phyloP scores from a whole-genome alignment of 441 rosid species.

The Bruguiera hainesii region DNA sequence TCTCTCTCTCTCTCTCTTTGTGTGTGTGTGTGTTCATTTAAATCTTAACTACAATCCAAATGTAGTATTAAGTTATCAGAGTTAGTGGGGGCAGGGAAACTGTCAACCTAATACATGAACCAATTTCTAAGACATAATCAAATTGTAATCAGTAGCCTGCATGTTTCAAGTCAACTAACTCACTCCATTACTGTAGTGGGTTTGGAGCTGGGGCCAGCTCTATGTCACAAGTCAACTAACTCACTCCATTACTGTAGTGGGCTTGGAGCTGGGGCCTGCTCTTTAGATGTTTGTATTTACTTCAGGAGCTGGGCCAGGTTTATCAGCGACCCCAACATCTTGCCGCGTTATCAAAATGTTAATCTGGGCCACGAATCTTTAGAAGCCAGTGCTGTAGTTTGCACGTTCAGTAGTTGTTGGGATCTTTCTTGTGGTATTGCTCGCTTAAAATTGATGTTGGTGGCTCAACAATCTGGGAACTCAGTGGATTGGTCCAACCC shows the following conservation, averaged over 20 bases:
- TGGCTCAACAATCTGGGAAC: too few species aligned
- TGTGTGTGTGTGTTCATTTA: neutral
- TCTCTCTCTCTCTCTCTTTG: too few species aligned
- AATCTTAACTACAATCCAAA: neutral
- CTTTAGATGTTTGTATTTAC: neutral
- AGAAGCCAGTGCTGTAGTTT: too few species aligned
- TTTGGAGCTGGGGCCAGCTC: too few species aligned
- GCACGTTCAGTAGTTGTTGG: too few species aligned
- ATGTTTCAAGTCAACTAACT: slow-evolving; percentile 18
- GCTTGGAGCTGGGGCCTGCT: slow-evolving; percentile 9
- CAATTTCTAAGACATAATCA: slow-evolving; percentile 10
- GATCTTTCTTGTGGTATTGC: too few species aligned
- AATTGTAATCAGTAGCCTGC: slow-evolving; percentile 15
- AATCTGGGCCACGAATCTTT: neutral
- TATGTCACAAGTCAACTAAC: slow-evolving; percentile 16
- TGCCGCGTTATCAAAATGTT: neutral
- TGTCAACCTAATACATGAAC: neutral
- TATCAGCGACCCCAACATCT: slow-evolving; percentile 7
- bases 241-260: slow-evolving; percentile 17
- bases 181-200: slow-evolving; percentile 13
- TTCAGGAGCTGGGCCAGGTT: slow-evolving; percentile 5
- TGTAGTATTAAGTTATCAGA: neutral
- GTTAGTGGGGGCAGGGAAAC: slow-evolving; percentile 4
- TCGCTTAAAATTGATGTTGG: too few species aligned
- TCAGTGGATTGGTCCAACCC: too few species aligned